Base-by-base conservation (phyloP, 176 grass and related monocot species). In the Coix lacrymajobi region DNA sequence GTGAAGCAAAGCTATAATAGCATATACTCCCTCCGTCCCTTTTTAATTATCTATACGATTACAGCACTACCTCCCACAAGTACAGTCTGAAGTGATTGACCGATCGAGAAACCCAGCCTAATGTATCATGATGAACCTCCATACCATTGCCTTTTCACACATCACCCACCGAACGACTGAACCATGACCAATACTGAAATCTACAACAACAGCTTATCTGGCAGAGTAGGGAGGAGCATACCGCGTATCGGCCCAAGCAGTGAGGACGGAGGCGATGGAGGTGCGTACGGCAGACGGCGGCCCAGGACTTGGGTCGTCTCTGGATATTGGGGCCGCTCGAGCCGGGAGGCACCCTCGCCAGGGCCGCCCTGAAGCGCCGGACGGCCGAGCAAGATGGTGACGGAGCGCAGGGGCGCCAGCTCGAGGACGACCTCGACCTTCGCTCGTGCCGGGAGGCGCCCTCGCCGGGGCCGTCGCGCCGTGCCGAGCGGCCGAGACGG, bases 171-270 rank as follows among this genome's bases (percentile, higher is more conserved):
- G 25, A 67, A 24, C 13, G n/a, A n/a, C n/a, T n/a, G n/a, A n/a
- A n/a, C n/a, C 38, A 40, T 41, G 43, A 8, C n/a, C 14, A 17
- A 44, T 5, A 11, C 28, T 11, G 15, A 78, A 72, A 30, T 13
- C 29, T 30, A 52, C 49, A 77, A 17, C 22, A 41, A 56, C 15
- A 2, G 11, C 6, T 3, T 10, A 70, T 38, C 25, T 17, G 52
- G 2, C 9, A 62, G 62, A 45, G 26, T 5, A 72, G 73, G 29
- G 52, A 79, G 80, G 29, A 61, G 77, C 79, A 62, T 69, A 92
- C 95, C 95, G 22, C n/a, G n/a, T n/a, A n/a, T n/a, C n/a, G n/a
- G 78, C 88, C 95, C 92, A 94, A 11, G 92, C 92, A 32, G 92
- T 97, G 58, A 97, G 88, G 75, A 97, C 45, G 19, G 95, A 97